Base-by-base conservation (phyloP, 305 asterid species). In the Rubia occidens region DNA sequence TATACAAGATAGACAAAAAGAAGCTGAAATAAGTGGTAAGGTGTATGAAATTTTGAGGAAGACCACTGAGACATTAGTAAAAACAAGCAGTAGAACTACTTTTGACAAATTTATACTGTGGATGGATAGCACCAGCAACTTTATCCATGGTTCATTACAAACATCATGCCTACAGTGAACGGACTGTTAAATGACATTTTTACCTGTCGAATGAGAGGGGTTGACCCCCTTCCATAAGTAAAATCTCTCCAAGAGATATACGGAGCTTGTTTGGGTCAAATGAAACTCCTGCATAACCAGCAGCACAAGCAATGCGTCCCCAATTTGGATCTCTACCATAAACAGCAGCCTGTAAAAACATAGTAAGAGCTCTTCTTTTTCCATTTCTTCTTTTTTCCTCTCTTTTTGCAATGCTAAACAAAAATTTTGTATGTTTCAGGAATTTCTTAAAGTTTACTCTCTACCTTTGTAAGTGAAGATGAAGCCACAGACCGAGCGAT, bases 281-380 rank as follows among this genome's bases (percentile, higher is more conserved):
- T 35, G 83, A 79, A 69, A 91, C 81, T 64, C 96, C 97, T 1
- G 99, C 96, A 79, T 86, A 86, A 66, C 99, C 97, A 74, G 96
- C 99, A 66, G 96, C 96, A 79, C 95, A 89, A 72, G 99, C 97
- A 78, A 90, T 89, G 35, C 93, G 90, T 8, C 96, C 99, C 99
- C 96, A 89, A 70, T 94, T 91, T 59, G 96, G 99, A 83, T 94
- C 96, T 79, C 99, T 82, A 65, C 99, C 97, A 55, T 89, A 94
- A 49, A 87, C 85, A 54, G 99, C 97, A 77, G 96, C 99, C 97
- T 90, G 77, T 69, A 20, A 64, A n/a, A 49, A 29, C 32, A 69
- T 29, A 66, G 32, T 55, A 2, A 58, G 15, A 14, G 14, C 40
- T 58, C 45, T 69, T 51, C 63, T 66, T 17, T 62, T 43, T 59